Evolutionary conservation across 768 basidiomycete species (phyloP).

Genomic region (Leccinum aurantiacum): DNA sequence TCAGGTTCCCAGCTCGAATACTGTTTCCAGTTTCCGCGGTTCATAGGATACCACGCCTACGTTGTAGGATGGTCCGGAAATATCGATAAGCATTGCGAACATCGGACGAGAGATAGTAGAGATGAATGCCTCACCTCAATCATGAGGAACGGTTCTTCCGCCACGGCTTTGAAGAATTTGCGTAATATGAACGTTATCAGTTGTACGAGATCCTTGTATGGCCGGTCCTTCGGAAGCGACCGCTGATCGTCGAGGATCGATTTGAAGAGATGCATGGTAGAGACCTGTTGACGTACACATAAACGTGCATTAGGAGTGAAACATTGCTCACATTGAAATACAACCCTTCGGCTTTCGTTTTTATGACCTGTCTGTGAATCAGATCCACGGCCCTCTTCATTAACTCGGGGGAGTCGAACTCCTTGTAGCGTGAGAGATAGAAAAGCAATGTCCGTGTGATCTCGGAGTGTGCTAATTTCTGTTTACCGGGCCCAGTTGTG

Average conservation of each 20-base stretch:
- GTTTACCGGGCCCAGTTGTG: constrained; percentile 18
- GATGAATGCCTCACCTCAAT: constrained; percentile 67
- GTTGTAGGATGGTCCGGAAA: constrained; percentile 1
- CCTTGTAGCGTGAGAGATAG: constrained; percentile 82
- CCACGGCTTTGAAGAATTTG: constrained; percentile 91
- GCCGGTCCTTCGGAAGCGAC: constrained; percentile 72
- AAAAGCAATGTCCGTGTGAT: constrained; percentile 81
- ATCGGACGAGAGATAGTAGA: constrained; percentile 21
- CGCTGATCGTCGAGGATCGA: constrained; percentile 79
- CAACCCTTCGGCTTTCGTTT: constrained; percentile 88
- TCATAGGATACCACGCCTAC: constrained; percentile 89
- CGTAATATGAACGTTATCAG: constrained; percentile 86
- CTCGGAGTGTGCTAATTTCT: constrained; percentile 91
- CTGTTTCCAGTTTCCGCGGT: constrained; percentile 82
- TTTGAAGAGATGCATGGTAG: constrained; percentile 87
- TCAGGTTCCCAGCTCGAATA: constrained; percentile 76
- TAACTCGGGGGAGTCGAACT: constrained; percentile 71
- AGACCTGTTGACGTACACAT: constrained; percentile 58
- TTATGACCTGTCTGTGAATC: constrained; percentile 88
- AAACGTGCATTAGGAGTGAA: constrained; percentile 6
- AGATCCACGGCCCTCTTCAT: constrained; percentile 89
- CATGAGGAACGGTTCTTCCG: constrained; percentile 81
- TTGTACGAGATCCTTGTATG: constrained; percentile 79
- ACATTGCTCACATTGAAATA: constrained; percentile 80
- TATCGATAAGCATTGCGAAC: constrained; percentile 22